Evolutionary conservation across 2,329 filamentous ascomycete species (phyloP).

Genomic region (Ophiocordyceps camponoti-saundersi): DNA sequence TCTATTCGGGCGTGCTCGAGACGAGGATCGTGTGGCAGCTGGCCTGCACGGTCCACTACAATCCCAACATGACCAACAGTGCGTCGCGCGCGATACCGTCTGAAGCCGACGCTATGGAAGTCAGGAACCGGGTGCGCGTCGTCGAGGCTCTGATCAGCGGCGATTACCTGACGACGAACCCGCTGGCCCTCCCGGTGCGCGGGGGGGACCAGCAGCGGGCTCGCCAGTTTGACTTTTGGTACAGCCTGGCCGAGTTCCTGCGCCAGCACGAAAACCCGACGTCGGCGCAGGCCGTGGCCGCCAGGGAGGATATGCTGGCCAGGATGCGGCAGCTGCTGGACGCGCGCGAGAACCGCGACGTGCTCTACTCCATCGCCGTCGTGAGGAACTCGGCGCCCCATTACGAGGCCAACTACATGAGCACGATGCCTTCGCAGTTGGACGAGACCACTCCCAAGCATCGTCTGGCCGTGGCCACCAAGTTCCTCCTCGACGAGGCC

Average conservation of each 20-base stretch:
- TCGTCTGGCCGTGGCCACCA: conserved; percentile 51
- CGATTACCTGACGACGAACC: conserved; percentile 42
- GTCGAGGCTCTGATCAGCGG: conserved; percentile 65
- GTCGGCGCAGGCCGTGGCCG: conserved; percentile 23
- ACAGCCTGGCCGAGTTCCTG: conserved; percentile 50
- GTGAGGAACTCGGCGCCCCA: conserved; percentile 57
- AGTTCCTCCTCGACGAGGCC: conserved; percentile 50
- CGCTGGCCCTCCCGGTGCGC: conserved; percentile 31
- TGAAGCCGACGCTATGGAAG: conserved; percentile 44
- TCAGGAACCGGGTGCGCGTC: conserved; percentile 53
- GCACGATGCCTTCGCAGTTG: conserved; percentile 37
- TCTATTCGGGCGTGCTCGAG: conserved; percentile 36
- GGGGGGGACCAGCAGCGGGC: conserved; percentile 35
- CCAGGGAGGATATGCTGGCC: conserved; percentile 47
- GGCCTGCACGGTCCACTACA: conserved; percentile 28
- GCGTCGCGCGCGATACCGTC: conserved; percentile 21
- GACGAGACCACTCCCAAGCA: conserved; percentile 51
- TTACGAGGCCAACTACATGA: conserved; percentile 40
- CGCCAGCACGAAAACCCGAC: conserved; percentile 40
- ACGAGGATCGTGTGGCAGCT: conserved; percentile 43
- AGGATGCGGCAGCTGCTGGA: conserved; percentile 56
- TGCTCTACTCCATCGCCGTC: conserved; percentile 77
- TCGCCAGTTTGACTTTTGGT: conserved; percentile 69
- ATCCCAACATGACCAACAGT: conserved; percentile 17
- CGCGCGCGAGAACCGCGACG: conserved; percentile 72